Conservation (phyloP, 2,329 filamentous ascomycete genomes). For the Zelopaecilomyces penicillatus region DNA sequence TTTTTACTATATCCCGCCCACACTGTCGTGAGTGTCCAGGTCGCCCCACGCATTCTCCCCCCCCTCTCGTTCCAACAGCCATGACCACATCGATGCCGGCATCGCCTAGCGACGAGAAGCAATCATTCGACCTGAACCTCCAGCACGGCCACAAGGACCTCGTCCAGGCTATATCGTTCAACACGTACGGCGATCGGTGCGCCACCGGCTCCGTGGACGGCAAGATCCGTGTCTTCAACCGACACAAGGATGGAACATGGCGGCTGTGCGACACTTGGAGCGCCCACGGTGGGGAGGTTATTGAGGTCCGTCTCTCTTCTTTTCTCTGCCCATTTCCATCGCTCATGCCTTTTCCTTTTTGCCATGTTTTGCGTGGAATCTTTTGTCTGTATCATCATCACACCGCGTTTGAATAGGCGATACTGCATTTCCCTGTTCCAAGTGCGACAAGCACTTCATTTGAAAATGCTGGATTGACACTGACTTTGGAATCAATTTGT, state of each 20-base stretch:
- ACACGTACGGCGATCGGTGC: slow-evolving; percentile 85
- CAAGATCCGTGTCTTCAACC: slow-evolving; percentile 84
- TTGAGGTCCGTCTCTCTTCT: slow-evolving; percentile 53
- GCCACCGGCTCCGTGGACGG: slow-evolving; percentile 88
- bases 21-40: no score
- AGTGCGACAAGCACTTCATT: no score
- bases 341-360: not conserved
- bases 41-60: no score
- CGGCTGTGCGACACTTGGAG: slow-evolving; percentile 78
- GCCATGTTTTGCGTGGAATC: not conserved
- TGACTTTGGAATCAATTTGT: slow-evolving; percentile 7
- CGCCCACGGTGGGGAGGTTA: slow-evolving; percentile 82
- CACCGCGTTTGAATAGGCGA: no score
- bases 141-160: slow-evolving; percentile 71
- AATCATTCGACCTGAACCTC: slow-evolving; percentile 51
- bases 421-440: no score
- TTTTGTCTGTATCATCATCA: no score
- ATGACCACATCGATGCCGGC: slow-evolving; percentile 25
- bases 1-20: no score
- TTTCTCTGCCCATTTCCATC: not conserved
- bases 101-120: slow-evolving; percentile 36
- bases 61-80: not conserved
- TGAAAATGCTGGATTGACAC: no score
- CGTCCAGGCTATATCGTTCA: slow-evolving; percentile 80
- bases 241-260: slow-evolving; percentile 71